Conservation (phyloP, 768 basidiomycete genomes). For the Auriscalpium vulgare region DNA sequence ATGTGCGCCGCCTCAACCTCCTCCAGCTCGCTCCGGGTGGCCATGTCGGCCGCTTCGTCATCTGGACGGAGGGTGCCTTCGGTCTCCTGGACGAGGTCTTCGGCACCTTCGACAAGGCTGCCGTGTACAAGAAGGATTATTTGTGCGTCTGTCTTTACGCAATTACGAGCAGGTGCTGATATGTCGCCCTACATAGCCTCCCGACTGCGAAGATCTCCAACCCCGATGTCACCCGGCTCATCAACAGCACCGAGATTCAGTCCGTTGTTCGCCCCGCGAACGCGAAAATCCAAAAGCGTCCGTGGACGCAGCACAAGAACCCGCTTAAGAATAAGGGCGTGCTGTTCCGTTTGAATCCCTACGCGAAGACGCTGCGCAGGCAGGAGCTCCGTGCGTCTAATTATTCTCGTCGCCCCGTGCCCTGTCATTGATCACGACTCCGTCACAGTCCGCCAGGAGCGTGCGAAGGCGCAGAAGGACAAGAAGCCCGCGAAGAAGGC, state of each 20-base stretch:
- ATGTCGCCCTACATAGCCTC: constrained; percentile 41
- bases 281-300: constrained; percentile 79
- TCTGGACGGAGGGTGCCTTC: constrained; percentile 98
- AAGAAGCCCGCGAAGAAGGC: constrained; percentile 57
- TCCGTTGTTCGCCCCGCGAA: constrained; percentile 90
- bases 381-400: constrained; percentile 74
- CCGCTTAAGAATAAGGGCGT: constrained; percentile 89
- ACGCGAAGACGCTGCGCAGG: constrained; percentile 88
- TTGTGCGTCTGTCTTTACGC: constrained; percentile 37
- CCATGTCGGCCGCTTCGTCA: constrained; percentile 96
- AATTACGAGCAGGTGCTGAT: neutral
- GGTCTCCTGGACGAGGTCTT: constrained; percentile 88
- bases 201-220: constrained; percentile 95
- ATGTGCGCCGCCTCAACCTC: constrained; percentile 89
- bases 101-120: constrained; percentile 88
- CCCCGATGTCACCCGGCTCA: constrained; percentile 93
- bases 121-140: constrained; percentile 84
- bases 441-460: constrained; percentile 68
- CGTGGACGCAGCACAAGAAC: constrained; percentile 99
- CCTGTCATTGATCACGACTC: neutral
- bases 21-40: constrained; percentile 99
- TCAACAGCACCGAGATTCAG: constrained; percentile 98
- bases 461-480: constrained; percentile 50
- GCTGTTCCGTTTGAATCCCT: constrained; percentile 97
- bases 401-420: neutral